These are phyloP conservation scores for Colletotrichum coccodes DNA, from an alignment of 2,329 filamentous ascomycete species.

Conservation along the genomic window DNA sequence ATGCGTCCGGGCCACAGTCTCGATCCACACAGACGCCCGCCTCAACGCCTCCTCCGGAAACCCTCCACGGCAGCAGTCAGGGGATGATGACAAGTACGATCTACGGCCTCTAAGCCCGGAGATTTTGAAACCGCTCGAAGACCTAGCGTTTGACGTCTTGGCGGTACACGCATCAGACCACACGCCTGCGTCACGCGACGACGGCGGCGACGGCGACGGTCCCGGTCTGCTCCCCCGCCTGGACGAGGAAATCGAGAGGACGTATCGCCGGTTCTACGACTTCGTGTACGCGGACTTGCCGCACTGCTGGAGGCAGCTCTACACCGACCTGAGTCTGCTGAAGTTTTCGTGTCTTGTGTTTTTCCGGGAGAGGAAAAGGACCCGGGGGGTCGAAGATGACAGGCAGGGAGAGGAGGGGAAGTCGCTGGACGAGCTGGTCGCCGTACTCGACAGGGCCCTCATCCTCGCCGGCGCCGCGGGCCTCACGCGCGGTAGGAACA, in stretches of 20 bases:
- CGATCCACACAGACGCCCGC: constrained; percentile 1
- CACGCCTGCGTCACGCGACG: neutral
- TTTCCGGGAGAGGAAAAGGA: neutral
- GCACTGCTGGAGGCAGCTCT: constrained; percentile 74
- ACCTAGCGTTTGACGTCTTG: neutral
- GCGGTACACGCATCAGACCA: neutral
- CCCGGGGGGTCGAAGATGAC: neutral
- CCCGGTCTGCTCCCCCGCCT: neutral
- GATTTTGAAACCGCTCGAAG: neutral
- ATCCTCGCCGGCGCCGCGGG: constrained; percentile 77
- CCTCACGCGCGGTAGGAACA: constrained; percentile 55
- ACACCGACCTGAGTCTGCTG: constrained; percentile 76
- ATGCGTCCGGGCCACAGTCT: neutral
- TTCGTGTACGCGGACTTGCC: constrained; percentile 76
- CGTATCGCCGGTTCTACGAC: constrained; percentile 64
- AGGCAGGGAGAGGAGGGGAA: constrained; percentile 29
- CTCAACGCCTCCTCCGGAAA: neutral
- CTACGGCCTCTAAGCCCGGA: neutral
- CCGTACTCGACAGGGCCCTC: constrained; percentile 77
- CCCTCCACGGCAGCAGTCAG: neutral
- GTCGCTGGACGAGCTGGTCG: constrained; percentile 67
- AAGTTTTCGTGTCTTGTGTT: constrained; percentile 53
- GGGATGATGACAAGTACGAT: neutral
- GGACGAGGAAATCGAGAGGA: constrained; percentile 16
- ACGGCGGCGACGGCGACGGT: neutral